Percentiles rank a stretch among this genome's conserved stretches.
phyloP scores from a whole-genome alignment of 768 basidiomycete species.

The Floccularia luteovirens region DNA sequence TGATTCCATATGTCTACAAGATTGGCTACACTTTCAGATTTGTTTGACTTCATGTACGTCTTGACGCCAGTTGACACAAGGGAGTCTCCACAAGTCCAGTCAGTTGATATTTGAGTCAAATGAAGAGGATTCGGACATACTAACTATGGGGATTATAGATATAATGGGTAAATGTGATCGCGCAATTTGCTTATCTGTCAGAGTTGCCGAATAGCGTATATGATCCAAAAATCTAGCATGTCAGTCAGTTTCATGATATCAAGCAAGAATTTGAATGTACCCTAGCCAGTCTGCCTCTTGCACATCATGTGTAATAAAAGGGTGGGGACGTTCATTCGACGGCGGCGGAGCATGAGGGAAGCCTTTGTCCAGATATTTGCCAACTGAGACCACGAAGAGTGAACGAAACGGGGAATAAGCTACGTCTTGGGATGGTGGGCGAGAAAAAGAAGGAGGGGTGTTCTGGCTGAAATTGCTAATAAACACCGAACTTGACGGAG shows the following conservation, averaged over 20 bases:
- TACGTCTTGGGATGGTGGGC: conserved; percentile 9
- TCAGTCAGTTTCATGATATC: not conserved
- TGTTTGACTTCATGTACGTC: conserved; percentile 19
- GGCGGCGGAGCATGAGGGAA: conserved; percentile 38
- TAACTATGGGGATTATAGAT: conserved; percentile 18
- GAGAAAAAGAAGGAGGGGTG: conserved; percentile 9
- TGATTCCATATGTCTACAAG: conserved; percentile 44
- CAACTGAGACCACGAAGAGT: conserved; percentile 18
- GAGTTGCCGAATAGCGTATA: conserved; percentile 20
- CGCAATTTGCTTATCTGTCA: conserved; percentile 23
- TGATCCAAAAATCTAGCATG: conserved; percentile 30
- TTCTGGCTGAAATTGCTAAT: not conserved
- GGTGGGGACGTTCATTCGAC: conserved; percentile 29
- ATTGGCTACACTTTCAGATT: conserved; percentile 27
- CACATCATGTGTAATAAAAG: conserved; percentile 44
- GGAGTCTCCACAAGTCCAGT: not conserved
- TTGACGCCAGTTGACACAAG: conserved; percentile 18
- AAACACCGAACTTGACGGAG: too few relatives aligned
- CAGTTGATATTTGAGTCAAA: conserved; percentile 6
- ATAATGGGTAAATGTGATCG: conserved; percentile 20
- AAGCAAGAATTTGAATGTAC: conserved; percentile 12
- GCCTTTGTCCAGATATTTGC: conserved; percentile 27
- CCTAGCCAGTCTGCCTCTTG: conserved; percentile 41
- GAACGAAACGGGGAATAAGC: conserved; percentile 21
- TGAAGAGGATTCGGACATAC: conserved; percentile 12